Evolutionary conservation across 495 filamentous ascomycete genomes (phyloP).

Genomic region (Penicillium pulvis): DNA sequence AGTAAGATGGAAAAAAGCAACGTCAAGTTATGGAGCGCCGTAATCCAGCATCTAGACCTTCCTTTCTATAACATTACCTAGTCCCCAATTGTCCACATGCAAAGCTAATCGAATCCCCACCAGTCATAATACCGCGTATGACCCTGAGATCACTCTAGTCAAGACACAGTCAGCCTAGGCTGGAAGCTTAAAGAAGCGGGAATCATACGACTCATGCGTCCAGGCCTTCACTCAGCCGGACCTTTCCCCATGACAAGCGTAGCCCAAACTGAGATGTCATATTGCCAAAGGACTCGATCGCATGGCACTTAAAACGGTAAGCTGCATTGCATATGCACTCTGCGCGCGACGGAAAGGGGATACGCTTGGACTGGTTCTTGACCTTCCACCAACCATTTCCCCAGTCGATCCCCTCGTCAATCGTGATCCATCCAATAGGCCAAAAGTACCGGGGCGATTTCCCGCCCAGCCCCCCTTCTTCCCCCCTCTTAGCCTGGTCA

Average conservation of each 20-base stretch:
- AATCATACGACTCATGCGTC: slow-evolving; percentile 11
- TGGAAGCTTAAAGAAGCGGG: background rate
- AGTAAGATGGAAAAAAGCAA: background rate
- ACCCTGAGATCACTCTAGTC: background rate
- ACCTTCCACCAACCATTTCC: slow-evolving; percentile 7
- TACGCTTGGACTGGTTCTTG: slow-evolving; percentile 10
- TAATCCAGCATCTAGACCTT: slow-evolving; percentile 4
- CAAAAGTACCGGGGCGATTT: slow-evolving; percentile 18
- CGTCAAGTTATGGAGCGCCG: background rate
- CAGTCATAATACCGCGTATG: slow-evolving; percentile 4
- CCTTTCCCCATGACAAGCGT: slow-evolving; percentile 11
- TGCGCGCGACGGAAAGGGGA: slow-evolving; percentile 27
- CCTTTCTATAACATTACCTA: background rate
- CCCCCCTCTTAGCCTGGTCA: slow-evolving; percentile 1
- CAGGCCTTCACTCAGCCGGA: slow-evolving; percentile 2
- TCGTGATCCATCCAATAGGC: slow-evolving; percentile 5
- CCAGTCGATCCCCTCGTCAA: slow-evolving; percentile 10
- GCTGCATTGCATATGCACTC: slow-evolving; percentile 31
- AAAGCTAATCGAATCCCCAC: slow-evolving; percentile 5
- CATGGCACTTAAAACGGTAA: slow-evolving; percentile 25
- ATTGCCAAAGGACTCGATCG: slow-evolving; percentile 23
- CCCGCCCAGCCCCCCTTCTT: slow-evolving; percentile 5
- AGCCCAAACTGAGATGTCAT: slow-evolving; percentile 19
- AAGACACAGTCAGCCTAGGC: background rate
- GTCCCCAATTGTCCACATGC: background rate